phyloP scores from a whole-genome alignment of 2,329 filamentous ascomycete genomes.

The Sclerotinia glacialis region DNA sequence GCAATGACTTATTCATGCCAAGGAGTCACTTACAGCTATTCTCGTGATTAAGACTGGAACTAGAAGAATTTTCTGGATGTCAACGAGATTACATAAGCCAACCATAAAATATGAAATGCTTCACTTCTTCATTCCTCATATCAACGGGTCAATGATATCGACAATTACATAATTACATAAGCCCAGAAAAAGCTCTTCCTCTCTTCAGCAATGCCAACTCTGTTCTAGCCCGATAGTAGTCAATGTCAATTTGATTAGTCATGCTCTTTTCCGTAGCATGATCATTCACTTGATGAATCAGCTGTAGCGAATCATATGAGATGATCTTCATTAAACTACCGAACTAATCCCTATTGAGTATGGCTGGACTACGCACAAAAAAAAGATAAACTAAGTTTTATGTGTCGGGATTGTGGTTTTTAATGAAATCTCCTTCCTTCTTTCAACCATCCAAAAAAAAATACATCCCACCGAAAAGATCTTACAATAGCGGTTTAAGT shows the following conservation, averaged over 20 bases:
- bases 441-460: constrained; percentile 25
- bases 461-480: constrained; percentile 26
- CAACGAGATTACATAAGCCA: not conserved
- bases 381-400: constrained; percentile 18
- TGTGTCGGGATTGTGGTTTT: constrained; percentile 25
- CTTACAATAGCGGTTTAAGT: constrained; percentile 37
- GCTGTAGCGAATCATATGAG: not conserved
- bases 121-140: too few relatives aligned
- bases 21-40: not conserved
- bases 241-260: too few relatives aligned
- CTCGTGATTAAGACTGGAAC: too few relatives aligned
- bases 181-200: too few relatives aligned
- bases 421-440: constrained; percentile 23
- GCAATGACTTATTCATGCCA: too few relatives aligned
- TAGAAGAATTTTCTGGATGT: not conserved
- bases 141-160: too few relatives aligned
- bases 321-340: not conserved
- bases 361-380: constrained; percentile 19
- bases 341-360: not conserved
- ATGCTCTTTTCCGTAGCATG: too few relatives aligned
- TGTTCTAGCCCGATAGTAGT: too few relatives aligned
- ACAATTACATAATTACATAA: too few relatives aligned
- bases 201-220: too few relatives aligned
- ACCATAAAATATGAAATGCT: not conserved
- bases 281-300: not conserved